A percentile compares a stretch with the other conserved stretches of the same genome.
Conservation (phyloP, 1,284 basidiomycete species). For the Ceratobasidium sp. region DNA sequence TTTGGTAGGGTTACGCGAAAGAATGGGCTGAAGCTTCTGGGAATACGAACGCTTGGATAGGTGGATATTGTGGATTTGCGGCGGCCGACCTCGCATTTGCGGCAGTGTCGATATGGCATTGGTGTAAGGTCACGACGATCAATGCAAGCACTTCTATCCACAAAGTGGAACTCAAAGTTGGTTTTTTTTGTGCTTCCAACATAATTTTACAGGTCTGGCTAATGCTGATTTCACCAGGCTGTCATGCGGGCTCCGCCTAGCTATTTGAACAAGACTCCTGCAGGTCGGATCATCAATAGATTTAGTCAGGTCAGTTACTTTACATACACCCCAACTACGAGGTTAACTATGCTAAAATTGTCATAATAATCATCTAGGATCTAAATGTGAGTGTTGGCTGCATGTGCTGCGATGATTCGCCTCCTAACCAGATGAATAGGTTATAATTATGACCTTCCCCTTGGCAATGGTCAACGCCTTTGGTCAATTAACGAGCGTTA, state of each 20-base stretch:
- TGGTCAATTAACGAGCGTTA: too few relatives aligned
- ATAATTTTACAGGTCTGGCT: not conserved
- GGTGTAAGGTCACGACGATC: slow-evolving; percentile 9
- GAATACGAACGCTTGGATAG: slow-evolving; percentile 40
- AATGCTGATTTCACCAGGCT: not conserved
- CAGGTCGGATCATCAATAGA: slow-evolving; percentile 45
- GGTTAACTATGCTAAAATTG: slow-evolving; percentile 35
- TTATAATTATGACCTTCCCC: too few relatives aligned
- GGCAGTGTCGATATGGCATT: slow-evolving; percentile 47
- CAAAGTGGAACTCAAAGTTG: not conserved
- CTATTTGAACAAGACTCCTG: slow-evolving; percentile 48
- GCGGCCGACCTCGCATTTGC: slow-evolving; percentile 47
- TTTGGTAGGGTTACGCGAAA: slow-evolving; percentile 42
- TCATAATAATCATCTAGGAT: not conserved
- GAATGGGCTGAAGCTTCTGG: slow-evolving; percentile 44
- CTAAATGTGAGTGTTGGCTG: not conserved
- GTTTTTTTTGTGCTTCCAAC: not conserved
- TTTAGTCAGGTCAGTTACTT: slow-evolving; percentile 32
- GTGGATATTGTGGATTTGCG: slow-evolving; percentile 52
- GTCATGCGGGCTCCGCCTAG: slow-evolving; percentile 46
- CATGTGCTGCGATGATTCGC: not conserved
- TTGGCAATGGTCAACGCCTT: too few relatives aligned
- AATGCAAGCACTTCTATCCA: not conserved
- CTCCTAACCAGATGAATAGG: too few relatives aligned
- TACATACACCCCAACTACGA: slow-evolving; percentile 44